Conservation (phyloP, 306 rosid genomes). For the Corylus avellana region DNA sequence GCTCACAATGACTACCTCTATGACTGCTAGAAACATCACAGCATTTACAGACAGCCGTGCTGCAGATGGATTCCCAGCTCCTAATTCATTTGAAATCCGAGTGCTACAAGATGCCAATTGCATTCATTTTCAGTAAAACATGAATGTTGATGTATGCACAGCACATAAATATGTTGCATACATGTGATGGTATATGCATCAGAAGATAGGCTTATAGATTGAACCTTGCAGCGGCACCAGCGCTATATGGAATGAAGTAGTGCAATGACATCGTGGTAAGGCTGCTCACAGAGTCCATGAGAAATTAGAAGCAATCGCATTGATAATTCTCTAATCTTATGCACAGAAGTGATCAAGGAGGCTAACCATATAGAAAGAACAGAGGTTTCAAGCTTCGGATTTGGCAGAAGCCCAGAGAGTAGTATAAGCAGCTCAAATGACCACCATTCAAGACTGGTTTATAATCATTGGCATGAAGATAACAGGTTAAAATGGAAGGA, state of each 20-base stretch:
- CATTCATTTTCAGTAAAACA: not conserved
- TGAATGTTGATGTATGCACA: too few relatives aligned
- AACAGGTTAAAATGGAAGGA: not conserved
- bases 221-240: slow-evolving; percentile 69
- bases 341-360: not conserved
- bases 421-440: slow-evolving; percentile 61
- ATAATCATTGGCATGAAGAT: not conserved
- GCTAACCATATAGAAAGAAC: slow-evolving; percentile 60
- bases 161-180: too few relatives aligned
- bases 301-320: slow-evolving; percentile 9
- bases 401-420: slow-evolving; percentile 60
- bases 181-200: not conserved
- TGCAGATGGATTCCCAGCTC: slow-evolving; percentile 58
- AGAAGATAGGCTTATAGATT: not conserved
- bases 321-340: not conserved
- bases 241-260: slow-evolving; percentile 51
- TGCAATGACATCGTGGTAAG: slow-evolving; percentile 51
- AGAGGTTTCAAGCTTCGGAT: slow-evolving; percentile 60
- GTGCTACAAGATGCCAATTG: slow-evolving; percentile 39
- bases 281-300: slow-evolving; percentile 34
- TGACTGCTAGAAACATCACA: slow-evolving; percentile 37
- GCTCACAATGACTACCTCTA: slow-evolving; percentile 41
- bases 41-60: slow-evolving; percentile 43
- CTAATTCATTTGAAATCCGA: slow-evolving; percentile 66
- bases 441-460: slow-evolving; percentile 66